These are phyloP conservation scores for Plectosphaerella plurivora DNA, from an alignment of 2,329 filamentous ascomycete genomes.

Conservation along the genomic window DNA sequence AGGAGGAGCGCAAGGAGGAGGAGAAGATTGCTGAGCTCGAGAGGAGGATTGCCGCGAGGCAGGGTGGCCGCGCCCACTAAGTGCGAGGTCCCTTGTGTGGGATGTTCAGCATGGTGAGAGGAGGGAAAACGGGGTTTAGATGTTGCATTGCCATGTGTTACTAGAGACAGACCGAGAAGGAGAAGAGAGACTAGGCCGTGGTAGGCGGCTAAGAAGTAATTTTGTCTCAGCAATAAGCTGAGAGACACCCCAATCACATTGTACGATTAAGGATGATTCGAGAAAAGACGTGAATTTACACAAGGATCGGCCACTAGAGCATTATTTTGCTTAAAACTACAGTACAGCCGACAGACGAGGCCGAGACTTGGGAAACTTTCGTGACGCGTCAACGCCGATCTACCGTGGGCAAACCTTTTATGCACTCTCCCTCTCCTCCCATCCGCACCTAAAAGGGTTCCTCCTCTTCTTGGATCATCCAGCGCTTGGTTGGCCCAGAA, in stretches of 20 bases:
- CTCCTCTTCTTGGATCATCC: background rate
- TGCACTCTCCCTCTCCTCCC: no score
- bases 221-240: no score
- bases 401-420: no score
- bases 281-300: no score
- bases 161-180: background rate
- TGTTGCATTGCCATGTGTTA: background rate
- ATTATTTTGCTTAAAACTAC: constrained; percentile 7
- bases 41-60: constrained; percentile 36
- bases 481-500: constrained; percentile 2
- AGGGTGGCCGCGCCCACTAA: constrained; percentile 15
- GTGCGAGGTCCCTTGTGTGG: background rate
- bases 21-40: constrained; percentile 42
- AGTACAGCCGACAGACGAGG: constrained; percentile 12
- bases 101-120: background rate
- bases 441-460: no score
- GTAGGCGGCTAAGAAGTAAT: no score
- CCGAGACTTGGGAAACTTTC: background rate
- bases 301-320: no score
- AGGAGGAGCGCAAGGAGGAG: constrained; percentile 58
- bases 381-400: no score
- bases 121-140: background rate
- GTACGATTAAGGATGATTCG: background rate
- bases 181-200: no score
- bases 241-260: background rate